These are phyloP conservation scores for Pleurotus eryngii DNA, from an alignment of 768 basidiomycete species.

Conservation along the genomic window DNA sequence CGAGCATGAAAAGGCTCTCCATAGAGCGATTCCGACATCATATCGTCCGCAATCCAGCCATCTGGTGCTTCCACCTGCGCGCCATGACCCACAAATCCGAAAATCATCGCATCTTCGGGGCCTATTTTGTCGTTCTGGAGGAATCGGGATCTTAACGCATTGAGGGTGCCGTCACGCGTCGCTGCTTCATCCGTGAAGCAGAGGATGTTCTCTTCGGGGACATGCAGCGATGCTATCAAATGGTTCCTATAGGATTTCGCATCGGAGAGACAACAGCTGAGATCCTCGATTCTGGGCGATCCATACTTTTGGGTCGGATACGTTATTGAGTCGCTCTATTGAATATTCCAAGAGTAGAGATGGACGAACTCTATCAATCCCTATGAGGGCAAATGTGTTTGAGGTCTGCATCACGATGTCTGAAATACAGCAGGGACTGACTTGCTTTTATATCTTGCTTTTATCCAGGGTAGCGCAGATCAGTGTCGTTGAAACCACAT, in stretches of 20 bases:
- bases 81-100: slow-evolving; percentile 13
- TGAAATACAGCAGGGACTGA: too few species aligned
- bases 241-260: not conserved
- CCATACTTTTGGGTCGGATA: not conserved
- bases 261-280: slow-evolving; percentile 7
- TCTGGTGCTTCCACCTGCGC: slow-evolving; percentile 6
- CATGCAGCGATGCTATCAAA: not conserved
- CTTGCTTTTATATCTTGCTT: too few species aligned
- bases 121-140: slow-evolving; percentile 7
- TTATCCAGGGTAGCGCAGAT: too few species aligned
- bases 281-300: not conserved
- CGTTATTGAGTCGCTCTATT: not conserved
- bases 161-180: slow-evolving; percentile 6
- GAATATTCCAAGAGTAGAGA: not conserved
- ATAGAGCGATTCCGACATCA: too few species aligned
- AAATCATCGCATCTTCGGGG: slow-evolving; percentile 3
- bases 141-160: slow-evolving; percentile 5
- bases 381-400: slow-evolving; percentile 4
- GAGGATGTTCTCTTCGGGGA: slow-evolving; percentile 1
- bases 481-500: too few species aligned
- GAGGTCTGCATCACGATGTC: not conserved
- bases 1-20: too few species aligned
- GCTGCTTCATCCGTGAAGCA: slow-evolving; percentile 7
- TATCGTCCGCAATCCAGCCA: not conserved
- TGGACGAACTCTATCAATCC: not conserved